Conservation (phyloP, 2,329 filamentous ascomycete genomes). For the Aschersonia sp. region DNA sequence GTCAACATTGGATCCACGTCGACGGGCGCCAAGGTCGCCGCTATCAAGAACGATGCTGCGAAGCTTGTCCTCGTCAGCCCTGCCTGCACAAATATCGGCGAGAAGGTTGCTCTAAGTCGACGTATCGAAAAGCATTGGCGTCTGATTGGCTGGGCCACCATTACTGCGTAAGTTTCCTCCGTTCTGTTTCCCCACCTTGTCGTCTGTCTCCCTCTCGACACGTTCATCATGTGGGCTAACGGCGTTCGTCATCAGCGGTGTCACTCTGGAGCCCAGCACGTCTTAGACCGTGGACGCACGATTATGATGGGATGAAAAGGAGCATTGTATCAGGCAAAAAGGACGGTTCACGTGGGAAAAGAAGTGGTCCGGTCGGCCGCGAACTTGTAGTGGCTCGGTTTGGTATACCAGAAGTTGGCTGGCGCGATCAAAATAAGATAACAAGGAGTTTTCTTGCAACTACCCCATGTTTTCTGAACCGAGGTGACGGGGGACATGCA, state of each 20-base stretch:
- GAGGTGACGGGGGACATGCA: too few relatives aligned
- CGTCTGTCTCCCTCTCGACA: too few relatives aligned
- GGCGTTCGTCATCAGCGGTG: conserved; percentile 24
- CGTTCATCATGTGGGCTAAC: too few relatives aligned
- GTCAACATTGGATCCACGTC: conserved; percentile 98
- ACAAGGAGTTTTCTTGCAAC: too few relatives aligned
- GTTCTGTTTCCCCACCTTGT: background rate
- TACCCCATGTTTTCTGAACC: too few relatives aligned
- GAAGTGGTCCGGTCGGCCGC: too few relatives aligned
- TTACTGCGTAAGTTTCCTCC: conserved; percentile 44
- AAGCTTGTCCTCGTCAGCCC: conserved; percentile 87
- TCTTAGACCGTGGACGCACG: conserved; percentile 16
- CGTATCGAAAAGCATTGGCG: conserved; percentile 99
- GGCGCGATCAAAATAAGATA: too few relatives aligned
- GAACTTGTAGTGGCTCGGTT: too few relatives aligned
- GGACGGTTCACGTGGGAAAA: background rate
- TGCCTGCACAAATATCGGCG: conserved; percentile 90
- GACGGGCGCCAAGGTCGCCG: conserved; percentile 91
- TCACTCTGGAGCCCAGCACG: conserved; percentile 36
- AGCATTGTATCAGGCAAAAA: background rate
- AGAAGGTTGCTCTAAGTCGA: conserved; percentile 92
- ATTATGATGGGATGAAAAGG: conserved; percentile 1
- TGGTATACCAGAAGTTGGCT: too few relatives aligned
- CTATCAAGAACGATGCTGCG: conserved; percentile 93
- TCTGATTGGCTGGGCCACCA: conserved; percentile 81